Evolutionary conservation across 1,139 yeast genomes (phyloP).

Genomic region (Pichia terricola): DNA sequence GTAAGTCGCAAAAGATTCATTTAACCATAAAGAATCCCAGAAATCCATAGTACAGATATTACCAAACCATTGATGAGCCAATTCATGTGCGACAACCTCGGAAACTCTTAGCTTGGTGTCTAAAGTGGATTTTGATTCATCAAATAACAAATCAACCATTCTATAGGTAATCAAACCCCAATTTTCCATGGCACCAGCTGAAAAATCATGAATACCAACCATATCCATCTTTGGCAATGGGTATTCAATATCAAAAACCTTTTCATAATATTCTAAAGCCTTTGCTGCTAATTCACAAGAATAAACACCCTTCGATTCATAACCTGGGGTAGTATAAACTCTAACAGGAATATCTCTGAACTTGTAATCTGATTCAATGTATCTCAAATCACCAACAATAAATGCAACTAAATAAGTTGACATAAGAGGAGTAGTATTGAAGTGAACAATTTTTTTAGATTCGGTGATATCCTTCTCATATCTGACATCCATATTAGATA

Average conservation of each 20-base stretch:
- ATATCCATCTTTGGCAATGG: slow-evolving; percentile 54
- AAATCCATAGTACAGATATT: slow-evolving; percentile 55
- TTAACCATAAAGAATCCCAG: slow-evolving; percentile 59
- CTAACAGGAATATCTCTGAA: slow-evolving; percentile 43
- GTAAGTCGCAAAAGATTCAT: slow-evolving; percentile 58
- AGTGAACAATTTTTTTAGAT: slow-evolving; percentile 37
- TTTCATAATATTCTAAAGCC: slow-evolving; percentile 43
- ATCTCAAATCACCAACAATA: slow-evolving; percentile 50
- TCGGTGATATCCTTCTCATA: slow-evolving; percentile 33
- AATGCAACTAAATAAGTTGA: slow-evolving; percentile 52
- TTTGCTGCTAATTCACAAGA: slow-evolving; percentile 47
- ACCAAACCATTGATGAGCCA: slow-evolving; percentile 61
- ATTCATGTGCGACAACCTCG: slow-evolving; percentile 51
- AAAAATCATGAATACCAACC: slow-evolving; percentile 49
- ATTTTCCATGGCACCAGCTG: slow-evolving; percentile 58
- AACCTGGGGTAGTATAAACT: slow-evolving; percentile 49
- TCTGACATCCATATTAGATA: slow-evolving; percentile 71
- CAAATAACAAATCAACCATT: slow-evolving; percentile 42
- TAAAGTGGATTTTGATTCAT: slow-evolving; percentile 37
- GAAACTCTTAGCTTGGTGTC: slow-evolving; percentile 43
- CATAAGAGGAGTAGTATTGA: slow-evolving; percentile 44
- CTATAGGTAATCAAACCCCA: slow-evolving; percentile 53
- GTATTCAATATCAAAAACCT: slow-evolving; percentile 45
- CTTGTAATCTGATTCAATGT: slow-evolving; percentile 36
- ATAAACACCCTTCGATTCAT: slow-evolving; percentile 40